These are phyloP conservation scores for Beauveria australis DNA, from an alignment of 2,329 filamentous ascomycete genomes.

Conservation along the genomic window DNA sequence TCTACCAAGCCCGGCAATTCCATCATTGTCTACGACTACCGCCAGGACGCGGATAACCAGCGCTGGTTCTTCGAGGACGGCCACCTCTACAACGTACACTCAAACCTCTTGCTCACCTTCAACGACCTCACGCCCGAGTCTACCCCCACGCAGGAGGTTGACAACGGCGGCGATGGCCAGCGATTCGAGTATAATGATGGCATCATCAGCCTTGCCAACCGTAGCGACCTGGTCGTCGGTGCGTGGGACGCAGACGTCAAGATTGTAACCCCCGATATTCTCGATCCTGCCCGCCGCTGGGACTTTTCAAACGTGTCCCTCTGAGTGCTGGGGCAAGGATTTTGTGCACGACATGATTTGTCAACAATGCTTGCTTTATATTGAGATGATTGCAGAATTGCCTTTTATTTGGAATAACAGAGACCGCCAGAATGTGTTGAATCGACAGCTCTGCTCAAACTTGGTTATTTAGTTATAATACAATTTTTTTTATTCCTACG, in stretches of 20 bases:
- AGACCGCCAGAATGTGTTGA: too few species aligned
- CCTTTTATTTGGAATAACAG: neutral
- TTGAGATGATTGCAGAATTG: neutral
- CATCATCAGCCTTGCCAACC: neutral
- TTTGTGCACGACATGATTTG: neutral
- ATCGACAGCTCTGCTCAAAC: too few species aligned
- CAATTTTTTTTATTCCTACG: too few species aligned
- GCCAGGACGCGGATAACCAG: neutral
- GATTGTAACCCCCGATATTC: neutral
- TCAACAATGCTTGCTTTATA: neutral
- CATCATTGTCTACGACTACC: neutral
- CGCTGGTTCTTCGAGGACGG: neutral
- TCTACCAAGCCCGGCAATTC: neutral
- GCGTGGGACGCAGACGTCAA: neutral
- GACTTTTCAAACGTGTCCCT: neutral
- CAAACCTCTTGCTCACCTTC: neutral
- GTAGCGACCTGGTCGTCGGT: neutral
- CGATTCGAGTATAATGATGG: neutral
- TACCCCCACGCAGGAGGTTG: neutral
- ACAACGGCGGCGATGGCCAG: neutral
- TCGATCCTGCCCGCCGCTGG: neutral
- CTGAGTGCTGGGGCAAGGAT: neutral
- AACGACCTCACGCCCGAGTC: neutral
- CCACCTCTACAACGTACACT: constrained; percentile 1
- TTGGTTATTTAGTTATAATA: too few species aligned